Conservation (phyloP, 768 basidiomycete species). For the Terana coerulea region DNA sequence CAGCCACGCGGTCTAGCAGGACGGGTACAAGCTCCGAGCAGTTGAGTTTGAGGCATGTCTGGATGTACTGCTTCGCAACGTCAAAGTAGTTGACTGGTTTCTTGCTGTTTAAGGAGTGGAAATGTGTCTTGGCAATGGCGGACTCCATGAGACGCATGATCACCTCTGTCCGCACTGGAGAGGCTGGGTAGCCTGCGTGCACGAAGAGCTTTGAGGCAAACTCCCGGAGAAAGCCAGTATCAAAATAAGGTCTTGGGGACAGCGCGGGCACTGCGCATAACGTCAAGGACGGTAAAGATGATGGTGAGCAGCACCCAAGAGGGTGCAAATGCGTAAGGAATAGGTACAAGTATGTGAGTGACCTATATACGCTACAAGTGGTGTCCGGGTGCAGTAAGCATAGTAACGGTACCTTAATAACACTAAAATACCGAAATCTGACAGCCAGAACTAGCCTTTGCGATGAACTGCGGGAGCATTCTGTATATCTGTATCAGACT, state of each 20-base stretch:
- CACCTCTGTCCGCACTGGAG: not conserved
- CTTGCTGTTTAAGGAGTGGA: too few relatives aligned
- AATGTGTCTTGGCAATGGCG: not conserved
- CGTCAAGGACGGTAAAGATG: too few relatives aligned
- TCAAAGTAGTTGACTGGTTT: not conserved
- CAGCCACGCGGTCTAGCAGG: not conserved
- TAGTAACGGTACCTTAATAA: too few relatives aligned
- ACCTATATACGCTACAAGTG: too few relatives aligned
- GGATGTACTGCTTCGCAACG: not conserved
- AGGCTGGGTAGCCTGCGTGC: not conserved
- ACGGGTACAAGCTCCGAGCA: not conserved
- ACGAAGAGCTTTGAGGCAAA: not conserved
- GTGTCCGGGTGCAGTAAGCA: too few relatives aligned
- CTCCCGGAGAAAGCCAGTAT: not conserved
- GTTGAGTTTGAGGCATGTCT: constrained; percentile 3
- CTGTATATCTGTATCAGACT: not conserved
- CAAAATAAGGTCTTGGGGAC: too few relatives aligned
- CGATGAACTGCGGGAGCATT: constrained; percentile 1
- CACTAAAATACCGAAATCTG: too few relatives aligned
- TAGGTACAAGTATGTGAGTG: too few relatives aligned
- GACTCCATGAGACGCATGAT: not conserved
- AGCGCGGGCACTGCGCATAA: too few relatives aligned
- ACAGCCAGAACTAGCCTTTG: too few relatives aligned
- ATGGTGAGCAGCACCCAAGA: too few relatives aligned
- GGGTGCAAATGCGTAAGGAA: too few relatives aligned